These are phyloP conservation scores for Penicillium lividum DNA, from an alignment of 495 filamentous ascomycete genomes.

Conservation along the genomic window DNA sequence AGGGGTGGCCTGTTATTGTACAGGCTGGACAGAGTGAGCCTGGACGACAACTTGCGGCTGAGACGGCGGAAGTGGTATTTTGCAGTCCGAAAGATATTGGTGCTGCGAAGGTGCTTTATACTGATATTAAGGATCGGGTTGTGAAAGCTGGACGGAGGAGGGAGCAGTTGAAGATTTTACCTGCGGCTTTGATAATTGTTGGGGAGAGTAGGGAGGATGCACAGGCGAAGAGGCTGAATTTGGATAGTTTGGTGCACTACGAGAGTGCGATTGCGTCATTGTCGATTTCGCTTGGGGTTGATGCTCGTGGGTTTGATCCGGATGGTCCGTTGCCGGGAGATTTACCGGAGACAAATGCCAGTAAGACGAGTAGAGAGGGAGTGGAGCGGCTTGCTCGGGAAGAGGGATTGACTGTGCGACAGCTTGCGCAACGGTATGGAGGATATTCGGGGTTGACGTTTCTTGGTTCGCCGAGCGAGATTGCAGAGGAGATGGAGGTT, in stretches of 20 bases:
- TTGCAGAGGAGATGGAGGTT: constrained; percentile 51
- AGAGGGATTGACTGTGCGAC: constrained; percentile 49
- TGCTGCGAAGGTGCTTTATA: constrained; percentile 51
- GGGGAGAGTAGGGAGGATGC: constrained; percentile 48
- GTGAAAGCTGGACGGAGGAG: constrained; percentile 42
- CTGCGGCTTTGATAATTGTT: constrained; percentile 52
- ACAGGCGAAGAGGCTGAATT: constrained; percentile 44
- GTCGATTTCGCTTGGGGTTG: constrained; percentile 47
- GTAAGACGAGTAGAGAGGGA: constrained; percentile 47
- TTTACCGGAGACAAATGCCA: constrained; percentile 54
- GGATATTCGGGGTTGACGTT: constrained; percentile 55
- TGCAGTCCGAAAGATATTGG: constrained; percentile 43
- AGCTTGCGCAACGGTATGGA: constrained; percentile 52
- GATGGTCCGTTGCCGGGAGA: constrained; percentile 50
- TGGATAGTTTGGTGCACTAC: constrained; percentile 57
- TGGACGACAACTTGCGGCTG: constrained; percentile 52
- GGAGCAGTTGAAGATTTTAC: constrained; percentile 53
- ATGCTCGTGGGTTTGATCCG: constrained; percentile 49
- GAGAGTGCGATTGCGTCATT: constrained; percentile 58
- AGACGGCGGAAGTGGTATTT: constrained; percentile 59
- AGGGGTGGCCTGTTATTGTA: constrained; percentile 59
- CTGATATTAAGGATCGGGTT: constrained; percentile 51
- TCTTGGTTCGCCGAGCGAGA: constrained; percentile 48
- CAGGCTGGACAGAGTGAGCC: constrained; percentile 58
- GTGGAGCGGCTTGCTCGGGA: constrained; percentile 44